These are phyloP conservation scores for Porphyrellus cyaneotinctus DNA, from an alignment of 768 basidiomycete species.

Conservation along the genomic window DNA sequence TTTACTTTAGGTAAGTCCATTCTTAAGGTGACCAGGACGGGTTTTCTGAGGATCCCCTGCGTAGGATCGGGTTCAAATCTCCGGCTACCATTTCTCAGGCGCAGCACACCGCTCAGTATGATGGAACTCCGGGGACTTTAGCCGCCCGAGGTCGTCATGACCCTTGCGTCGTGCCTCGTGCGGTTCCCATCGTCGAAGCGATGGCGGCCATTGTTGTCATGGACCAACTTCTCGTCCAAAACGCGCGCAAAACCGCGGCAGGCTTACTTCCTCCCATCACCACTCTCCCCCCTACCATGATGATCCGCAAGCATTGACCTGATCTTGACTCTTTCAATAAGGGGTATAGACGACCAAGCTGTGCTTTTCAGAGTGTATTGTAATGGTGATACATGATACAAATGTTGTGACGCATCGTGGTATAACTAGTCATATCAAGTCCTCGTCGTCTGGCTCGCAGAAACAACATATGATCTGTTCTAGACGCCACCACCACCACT, in stretches of 20 bases:
- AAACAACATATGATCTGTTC: slow-evolving; percentile 63
- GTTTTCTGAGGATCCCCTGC: slow-evolving; percentile 8
- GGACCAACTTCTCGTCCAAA: slow-evolving; percentile 90
- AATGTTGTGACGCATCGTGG: not conserved
- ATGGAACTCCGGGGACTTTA: slow-evolving; percentile 83
- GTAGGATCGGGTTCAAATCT: slow-evolving; percentile 93
- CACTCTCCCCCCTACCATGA: slow-evolving; percentile 92
- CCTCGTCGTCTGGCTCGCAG: slow-evolving; percentile 53
- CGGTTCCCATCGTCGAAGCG: slow-evolving; percentile 95
- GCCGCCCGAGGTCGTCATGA: slow-evolving; percentile 94
- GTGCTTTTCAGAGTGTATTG: not conserved
- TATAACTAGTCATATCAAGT: slow-evolving; percentile 1
- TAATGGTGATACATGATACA: slow-evolving; percentile 14
- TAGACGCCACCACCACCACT: slow-evolving; percentile 88
- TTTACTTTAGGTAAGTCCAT: slow-evolving; percentile 83
- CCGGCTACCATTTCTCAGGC: slow-evolving; percentile 95
- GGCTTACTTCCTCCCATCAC: slow-evolving; percentile 77
- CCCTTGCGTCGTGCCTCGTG: slow-evolving; percentile 95
- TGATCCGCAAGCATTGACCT: slow-evolving; percentile 46
- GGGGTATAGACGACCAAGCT: not conserved
- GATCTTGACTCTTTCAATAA: not conserved
- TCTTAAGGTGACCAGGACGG: not conserved
- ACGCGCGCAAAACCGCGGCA: slow-evolving; percentile 71
- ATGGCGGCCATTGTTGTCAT: slow-evolving; percentile 96
- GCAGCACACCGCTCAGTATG: slow-evolving; percentile 89